Evolutionary conservation across 371 early-diverging fungal genomes (phyloP).

Genomic region (Rhizopus delemar): DNA sequence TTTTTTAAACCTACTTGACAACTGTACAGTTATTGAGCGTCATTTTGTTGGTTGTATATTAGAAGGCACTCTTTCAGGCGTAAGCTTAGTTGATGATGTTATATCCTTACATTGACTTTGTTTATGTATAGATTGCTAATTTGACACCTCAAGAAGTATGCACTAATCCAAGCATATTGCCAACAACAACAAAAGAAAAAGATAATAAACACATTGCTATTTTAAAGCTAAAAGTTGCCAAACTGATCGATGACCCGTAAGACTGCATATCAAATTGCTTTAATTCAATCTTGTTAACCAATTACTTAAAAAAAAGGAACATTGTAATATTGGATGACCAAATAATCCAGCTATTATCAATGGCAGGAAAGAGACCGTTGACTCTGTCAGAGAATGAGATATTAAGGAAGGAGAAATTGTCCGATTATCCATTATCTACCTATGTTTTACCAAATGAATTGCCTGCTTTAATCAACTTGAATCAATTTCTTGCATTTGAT

Average conservation of each 20-base stretch:
- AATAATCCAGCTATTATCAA: conserved; percentile 13
- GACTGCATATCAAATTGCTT: neutral
- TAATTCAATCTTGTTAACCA: neutral
- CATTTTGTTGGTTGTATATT: conserved; percentile 44
- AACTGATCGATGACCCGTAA: conserved; percentile 43
- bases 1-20: conserved; percentile 35
- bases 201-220: conserved; percentile 8
- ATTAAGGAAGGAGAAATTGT: conserved; percentile 17
- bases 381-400: conserved; percentile 47
- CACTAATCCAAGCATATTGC: neutral
- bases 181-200: neutral
- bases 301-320: neutral
- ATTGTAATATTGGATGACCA: conserved; percentile 12
- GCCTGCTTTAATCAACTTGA: conserved; percentile 34
- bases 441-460: conserved; percentile 26
- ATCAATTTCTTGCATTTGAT: conserved; percentile 40
- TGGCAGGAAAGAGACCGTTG: conserved; percentile 30
- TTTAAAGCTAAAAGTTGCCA: conserved; percentile 26
- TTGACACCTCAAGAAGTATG: conserved; percentile 25
- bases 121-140: conserved; percentile 24
- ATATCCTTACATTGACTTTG: neutral
- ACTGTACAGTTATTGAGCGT: conserved; percentile 23
- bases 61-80: conserved; percentile 29
- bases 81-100: conserved; percentile 10
- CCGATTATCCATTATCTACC: conserved; percentile 8